A percentile compares a stretch with the other conserved stretches of the same genome.
These are phyloP conservation scores for Camellia sinensis DNA, from an alignment of 148 eudicot genomes.

Conservation along the genomic window DNA sequence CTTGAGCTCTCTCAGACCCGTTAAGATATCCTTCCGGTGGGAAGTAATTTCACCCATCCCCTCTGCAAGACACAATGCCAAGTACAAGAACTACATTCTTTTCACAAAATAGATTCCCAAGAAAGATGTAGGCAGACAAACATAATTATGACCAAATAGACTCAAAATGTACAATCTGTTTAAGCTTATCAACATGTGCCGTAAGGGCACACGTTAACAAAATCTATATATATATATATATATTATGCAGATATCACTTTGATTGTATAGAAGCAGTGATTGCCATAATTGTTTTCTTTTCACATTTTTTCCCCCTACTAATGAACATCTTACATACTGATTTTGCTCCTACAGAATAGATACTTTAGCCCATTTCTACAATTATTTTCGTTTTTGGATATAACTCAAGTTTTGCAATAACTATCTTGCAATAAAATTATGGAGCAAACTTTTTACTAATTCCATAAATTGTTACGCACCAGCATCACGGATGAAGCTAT, in stretches of 20 bases:
- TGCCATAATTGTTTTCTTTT: not conserved
- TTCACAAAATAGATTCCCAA: not conserved
- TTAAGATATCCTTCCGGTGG: slow-evolving; percentile 43
- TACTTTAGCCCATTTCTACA: not conserved
- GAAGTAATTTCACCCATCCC: slow-evolving; percentile 37
- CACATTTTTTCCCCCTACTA: slow-evolving; percentile 36
- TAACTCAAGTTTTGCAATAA: too few species aligned
- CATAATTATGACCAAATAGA: not conserved
- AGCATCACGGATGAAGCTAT: slow-evolving; percentile 40
- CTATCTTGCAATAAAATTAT: too few species aligned
- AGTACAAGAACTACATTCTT: not conserved
- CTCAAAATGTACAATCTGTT: not conserved
- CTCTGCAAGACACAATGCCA: slow-evolving; percentile 29
- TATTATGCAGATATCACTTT: slow-evolving; percentile 15
- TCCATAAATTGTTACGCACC: slow-evolving; percentile 24
- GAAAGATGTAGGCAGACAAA: not conserved
- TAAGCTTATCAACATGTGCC: too few species aligned
- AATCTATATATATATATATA: not conserved
- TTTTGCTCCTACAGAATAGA: not conserved
- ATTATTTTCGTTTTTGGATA: not conserved
- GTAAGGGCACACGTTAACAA: too few species aligned
- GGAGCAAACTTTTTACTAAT: too few species aligned
- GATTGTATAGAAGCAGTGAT: not conserved
- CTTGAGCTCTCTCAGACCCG: slow-evolving; percentile 45
- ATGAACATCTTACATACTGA: not conserved